Evolutionary conservation across 495 filamentous ascomycete species (phyloP), one percentile per base, ranked within the genome.

Genomic region (Gamarada debralockiae): DNA sequence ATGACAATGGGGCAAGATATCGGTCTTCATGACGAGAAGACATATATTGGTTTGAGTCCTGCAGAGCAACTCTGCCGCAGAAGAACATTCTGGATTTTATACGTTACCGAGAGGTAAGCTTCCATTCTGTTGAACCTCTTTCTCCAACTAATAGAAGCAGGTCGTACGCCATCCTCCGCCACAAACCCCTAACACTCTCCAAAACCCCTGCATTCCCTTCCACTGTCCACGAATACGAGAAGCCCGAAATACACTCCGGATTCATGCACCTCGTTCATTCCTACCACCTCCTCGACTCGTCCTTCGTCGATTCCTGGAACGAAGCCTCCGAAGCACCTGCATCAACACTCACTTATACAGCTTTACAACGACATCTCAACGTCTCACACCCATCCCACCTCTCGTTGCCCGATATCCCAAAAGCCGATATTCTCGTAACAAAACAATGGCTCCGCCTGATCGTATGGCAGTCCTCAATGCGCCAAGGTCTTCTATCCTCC

Each of bases 41-140:
- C 70, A 0, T 83, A 82, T 61, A 54, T 62, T 6, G 70, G 69
- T 2, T 51, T 78, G 5, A 59, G 57, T 25, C 55, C 65, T 1
- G 66, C 73, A 9, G 81, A 84, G 37, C 71, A 68, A 0, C 72
- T 80, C 36, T 74, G 77, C 47, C 74, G 72, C 24, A 67, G 81
- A 33, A 67, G 83, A 21, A 65, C 85, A 0, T 87, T 86, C 55
- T 87, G 83, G 83, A 64, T 82, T 40, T 61, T 83, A 8, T 85
- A 83, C 55, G 73, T 86, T 34, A 78, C 79, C 15, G 80, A 84
- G 63, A 73, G 81, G 59, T 62, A 55, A 7, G 17, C 72, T 73
- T 31, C 34, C 9, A 18, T 20, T n/a, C n/a, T n/a, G n/a, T n/a
- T n/a, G n/a, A n/a, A n/a, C 40, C 38, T 18, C 24, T 48, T 18